Conservation (phyloP, 257 asterid genomes). For the Solanum appendiculatum region DNA sequence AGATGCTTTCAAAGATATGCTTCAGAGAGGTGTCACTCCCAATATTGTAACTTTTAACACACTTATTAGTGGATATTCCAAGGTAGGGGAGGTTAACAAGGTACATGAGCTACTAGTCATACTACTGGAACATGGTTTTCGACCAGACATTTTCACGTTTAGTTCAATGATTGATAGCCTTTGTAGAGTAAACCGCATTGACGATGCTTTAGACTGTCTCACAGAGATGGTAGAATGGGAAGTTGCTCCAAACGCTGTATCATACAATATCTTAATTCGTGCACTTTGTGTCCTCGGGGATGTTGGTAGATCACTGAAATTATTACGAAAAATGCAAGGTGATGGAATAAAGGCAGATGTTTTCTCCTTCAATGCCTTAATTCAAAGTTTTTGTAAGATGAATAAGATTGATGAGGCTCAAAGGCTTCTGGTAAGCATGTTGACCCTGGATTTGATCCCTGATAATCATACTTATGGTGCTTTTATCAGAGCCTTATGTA, state of each 20-base stretch:
- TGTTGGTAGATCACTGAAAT: constrained; percentile 37
- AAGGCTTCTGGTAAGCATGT: constrained; percentile 62
- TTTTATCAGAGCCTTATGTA: constrained; percentile 60
- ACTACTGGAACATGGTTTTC: constrained; percentile 47
- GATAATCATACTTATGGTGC: constrained; percentile 68
- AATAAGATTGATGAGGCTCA: constrained; percentile 64
- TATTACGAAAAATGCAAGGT: constrained; percentile 63
- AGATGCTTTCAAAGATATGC: constrained; percentile 47
- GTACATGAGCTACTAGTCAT: constrained; percentile 45
- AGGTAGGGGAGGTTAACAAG: constrained; percentile 34
- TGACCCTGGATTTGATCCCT: constrained; percentile 45
- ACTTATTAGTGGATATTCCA: constrained; percentile 65
- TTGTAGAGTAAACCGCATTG: constrained; percentile 40
- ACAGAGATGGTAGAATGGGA: constrained; percentile 81
- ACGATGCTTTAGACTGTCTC: constrained; percentile 76
- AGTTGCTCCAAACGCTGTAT: constrained; percentile 50
- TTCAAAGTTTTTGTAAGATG: constrained; percentile 48
- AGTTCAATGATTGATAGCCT: constrained; percentile 72
- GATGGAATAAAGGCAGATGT: constrained; percentile 62
- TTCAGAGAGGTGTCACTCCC: constrained; percentile 37
- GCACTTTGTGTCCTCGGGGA: constrained; percentile 60
- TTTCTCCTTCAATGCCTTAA: constrained; percentile 70
- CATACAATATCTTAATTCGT: constrained; percentile 65
- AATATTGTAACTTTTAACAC: constrained; percentile 74
- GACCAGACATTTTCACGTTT: constrained; percentile 73